Evolutionary conservation across 2,329 filamentous ascomycete species (phyloP), one percentile per base, ranked within the genome.

Genomic region (Aspergillus calidoustus): DNA sequence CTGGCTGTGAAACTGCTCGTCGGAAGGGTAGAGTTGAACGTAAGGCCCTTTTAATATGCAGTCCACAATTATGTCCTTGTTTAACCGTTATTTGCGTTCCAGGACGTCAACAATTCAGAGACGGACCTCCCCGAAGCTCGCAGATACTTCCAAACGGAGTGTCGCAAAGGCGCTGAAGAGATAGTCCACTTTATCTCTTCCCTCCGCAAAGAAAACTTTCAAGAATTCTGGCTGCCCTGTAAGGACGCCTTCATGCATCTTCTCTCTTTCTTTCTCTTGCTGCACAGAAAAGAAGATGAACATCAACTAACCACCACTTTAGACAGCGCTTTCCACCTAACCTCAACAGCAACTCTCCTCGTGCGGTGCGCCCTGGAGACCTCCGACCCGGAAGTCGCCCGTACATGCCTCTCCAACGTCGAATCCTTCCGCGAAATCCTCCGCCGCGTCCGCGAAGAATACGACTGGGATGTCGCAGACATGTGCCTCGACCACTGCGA

Each of bases 381-480:
- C 2, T 78, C 78, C 19, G 81, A 84, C 59, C 67, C 73, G 1
- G 76, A 79, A 23, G 76, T 81, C 17, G 78, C 81, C 9, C 78
- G 77, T 8, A 76, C 79, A 3, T 82, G 80, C 55, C 77, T 84
- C 52, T 60, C 75, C 7, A 81, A 81, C 28, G 81, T 84, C 2
- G 78, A 84, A 60, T 77, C 76, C 3, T 76, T 84, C 47, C 80
- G 82, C 43, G 75, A 77, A 7, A 79, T 82, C 34, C 78, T 85
- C 7, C 79, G 80, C 46, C 74, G 77, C 51, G 81, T 82, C 23
- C 75, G 78, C 15, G 79, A 81, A 31, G 80, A 83, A 54, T 80
- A 83, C 66, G 80, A 83, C 54, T 86, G 84, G 83, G 84, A 86
- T 64, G 78, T 86, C 8, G 83, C 83, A 7, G 80, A 83, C 53